Evolutionary conservation across 371 early-diverging fungal species (phyloP).

Genomic region (Rhizopus sp.): DNA sequence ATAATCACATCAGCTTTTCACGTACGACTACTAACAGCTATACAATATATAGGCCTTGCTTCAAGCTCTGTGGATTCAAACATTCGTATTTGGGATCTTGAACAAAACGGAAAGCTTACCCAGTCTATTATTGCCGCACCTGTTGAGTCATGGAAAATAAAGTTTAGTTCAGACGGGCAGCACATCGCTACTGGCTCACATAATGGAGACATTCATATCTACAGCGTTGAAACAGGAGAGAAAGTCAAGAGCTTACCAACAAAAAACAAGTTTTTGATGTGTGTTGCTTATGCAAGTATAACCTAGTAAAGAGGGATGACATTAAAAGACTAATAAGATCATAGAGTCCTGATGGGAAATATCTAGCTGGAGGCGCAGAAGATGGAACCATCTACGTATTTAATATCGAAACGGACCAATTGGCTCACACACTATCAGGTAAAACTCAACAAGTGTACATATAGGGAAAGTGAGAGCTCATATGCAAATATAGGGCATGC

Average conservation of each 20-base stretch:
- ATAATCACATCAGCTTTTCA: not conserved
- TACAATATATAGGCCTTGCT: constrained; percentile 51
- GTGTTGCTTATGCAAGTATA: constrained; percentile 71
- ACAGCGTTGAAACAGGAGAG: constrained; percentile 65
- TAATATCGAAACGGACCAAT: constrained; percentile 68
- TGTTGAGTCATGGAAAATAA: constrained; percentile 78
- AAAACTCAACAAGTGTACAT: constrained; percentile 18
- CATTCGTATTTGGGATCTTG: constrained; percentile 79
- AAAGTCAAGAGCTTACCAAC: constrained; percentile 65
- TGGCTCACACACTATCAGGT: constrained; percentile 69
- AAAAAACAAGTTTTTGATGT: constrained; percentile 75
- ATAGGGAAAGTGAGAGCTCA: constrained; percentile 13
- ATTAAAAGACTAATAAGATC: not conserved
- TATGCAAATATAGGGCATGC: constrained; percentile 61
- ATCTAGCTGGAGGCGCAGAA: constrained; percentile 77
- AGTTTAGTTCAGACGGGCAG: constrained; percentile 74
- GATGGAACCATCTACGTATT: constrained; percentile 78
- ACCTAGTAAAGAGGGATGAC: no score
- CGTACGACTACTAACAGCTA: no score
- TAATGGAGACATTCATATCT: constrained; percentile 71
- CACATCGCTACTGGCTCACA: constrained; percentile 76
- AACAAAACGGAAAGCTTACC: constrained; percentile 42
- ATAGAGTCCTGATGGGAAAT: constrained; percentile 78
- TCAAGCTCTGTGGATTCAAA: constrained; percentile 83
- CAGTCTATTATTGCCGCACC: constrained; percentile 67